Percentiles rank a stretch among this genome's conserved stretches.
These are phyloP conservation scores for Acanthamoeba castellanii DNA, from an alignment of 208 protist species.

Conservation along the genomic window DNA sequence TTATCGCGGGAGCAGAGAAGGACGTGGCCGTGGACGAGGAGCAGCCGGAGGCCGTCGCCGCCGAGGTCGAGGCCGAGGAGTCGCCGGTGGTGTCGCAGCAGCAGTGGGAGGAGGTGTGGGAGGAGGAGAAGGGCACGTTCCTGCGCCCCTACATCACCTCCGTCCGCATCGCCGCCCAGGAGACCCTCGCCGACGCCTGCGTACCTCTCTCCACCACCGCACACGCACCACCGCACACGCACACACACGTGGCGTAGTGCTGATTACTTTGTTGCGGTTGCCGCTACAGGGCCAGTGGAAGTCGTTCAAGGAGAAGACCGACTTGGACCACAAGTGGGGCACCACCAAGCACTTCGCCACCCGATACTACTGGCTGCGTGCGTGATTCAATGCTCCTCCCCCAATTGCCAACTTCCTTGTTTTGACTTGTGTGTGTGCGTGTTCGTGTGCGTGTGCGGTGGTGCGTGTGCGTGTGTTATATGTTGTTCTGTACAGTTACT, in stretches of 20 bases:
- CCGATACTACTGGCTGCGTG: constrained; percentile 34
- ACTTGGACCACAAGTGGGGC: constrained; percentile 11
- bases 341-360: constrained; percentile 7
- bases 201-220: background rate
- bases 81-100: background rate
- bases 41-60: too few species aligned
- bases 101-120: constrained; percentile 45
- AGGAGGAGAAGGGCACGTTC: constrained; percentile 32
- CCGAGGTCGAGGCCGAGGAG: background rate
- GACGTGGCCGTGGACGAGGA: too few species aligned
- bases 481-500: background rate
- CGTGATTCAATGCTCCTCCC: background rate
- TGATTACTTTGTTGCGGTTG: background rate
- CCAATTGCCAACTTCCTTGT: too few species aligned
- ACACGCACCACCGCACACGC: background rate
- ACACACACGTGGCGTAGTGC: background rate
- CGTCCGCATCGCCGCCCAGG: background rate
- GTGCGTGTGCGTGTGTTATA: background rate
- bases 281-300: background rate
- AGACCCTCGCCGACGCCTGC: constrained; percentile 9
- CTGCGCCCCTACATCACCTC: constrained; percentile 42
- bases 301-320: constrained; percentile 1
- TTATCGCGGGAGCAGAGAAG: too few species aligned
- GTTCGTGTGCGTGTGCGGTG: background rate
- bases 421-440: background rate